phyloP scores from a whole-genome alignment of 2,329 filamentous ascomycete species.

The Anthostomella pinea region DNA sequence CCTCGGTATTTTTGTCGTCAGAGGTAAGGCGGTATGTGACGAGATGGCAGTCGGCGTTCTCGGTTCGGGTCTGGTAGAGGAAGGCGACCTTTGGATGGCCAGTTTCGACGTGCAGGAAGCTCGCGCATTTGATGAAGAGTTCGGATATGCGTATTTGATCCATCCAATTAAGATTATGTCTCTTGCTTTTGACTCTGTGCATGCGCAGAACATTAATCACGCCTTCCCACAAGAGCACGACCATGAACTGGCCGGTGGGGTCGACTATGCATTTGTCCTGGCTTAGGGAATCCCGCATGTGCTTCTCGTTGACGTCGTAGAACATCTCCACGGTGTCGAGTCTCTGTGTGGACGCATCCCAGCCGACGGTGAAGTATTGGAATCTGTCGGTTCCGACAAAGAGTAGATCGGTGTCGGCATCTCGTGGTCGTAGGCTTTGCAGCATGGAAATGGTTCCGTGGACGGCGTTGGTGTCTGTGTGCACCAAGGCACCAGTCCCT shows the following conservation, averaged over 20 bases:
- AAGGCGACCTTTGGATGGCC: constrained; percentile 58
- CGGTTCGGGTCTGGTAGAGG: constrained; percentile 53
- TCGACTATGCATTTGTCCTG: constrained; percentile 83
- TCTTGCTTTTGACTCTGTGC: constrained; percentile 42
- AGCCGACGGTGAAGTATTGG: constrained; percentile 86
- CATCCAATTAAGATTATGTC: constrained; percentile 45
- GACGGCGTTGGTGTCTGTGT: constrained; percentile 60
- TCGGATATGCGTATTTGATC: constrained; percentile 57
- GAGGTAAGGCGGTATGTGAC: constrained; percentile 58
- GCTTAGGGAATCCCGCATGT: constrained; percentile 75
- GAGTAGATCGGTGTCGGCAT: constrained; percentile 75
- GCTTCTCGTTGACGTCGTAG: constrained; percentile 53
- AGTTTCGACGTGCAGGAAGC: constrained; percentile 56
- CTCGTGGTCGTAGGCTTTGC: constrained; percentile 71
- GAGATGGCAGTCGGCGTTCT: constrained; percentile 52
- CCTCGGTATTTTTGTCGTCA: constrained; percentile 55
- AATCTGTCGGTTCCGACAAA: constrained; percentile 90
- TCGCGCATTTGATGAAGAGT: constrained; percentile 57
- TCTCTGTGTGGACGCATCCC: constrained; percentile 60
- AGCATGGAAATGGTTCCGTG: constrained; percentile 88
- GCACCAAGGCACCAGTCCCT: constrained; percentile 62
- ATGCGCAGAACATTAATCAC: constrained; percentile 55
- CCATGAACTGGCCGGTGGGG: constrained; percentile 64
- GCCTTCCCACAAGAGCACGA: constrained; percentile 59
- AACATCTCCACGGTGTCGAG: constrained; percentile 52